Conservation (phyloP, 192 early-diverging fungal species). For the Backusella australiensis region DNA sequence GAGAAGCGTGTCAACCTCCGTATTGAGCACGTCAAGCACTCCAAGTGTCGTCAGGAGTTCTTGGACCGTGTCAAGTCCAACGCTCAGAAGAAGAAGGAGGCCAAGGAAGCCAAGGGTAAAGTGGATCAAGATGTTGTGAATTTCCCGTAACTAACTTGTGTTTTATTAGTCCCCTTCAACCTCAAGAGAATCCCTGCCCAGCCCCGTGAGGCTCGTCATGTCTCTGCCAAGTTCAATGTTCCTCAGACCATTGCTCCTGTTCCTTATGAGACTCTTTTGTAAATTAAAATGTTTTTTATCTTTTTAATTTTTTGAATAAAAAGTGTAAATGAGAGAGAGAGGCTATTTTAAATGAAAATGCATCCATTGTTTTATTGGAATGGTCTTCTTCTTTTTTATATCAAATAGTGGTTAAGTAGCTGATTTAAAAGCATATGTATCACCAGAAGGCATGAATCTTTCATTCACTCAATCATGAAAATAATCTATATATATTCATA, state of each 20-base stretch:
- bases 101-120: conserved; percentile 47
- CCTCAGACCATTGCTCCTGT: conserved; percentile 94
- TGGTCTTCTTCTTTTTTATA: too few species aligned
- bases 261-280: conserved; percentile 86
- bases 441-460: too few species aligned
- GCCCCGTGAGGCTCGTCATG: conserved; percentile 86
- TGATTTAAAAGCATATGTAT: too few species aligned
- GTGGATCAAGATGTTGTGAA: too few species aligned
- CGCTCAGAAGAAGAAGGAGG: conserved; percentile 78
- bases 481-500: too few species aligned
- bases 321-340: too few species aligned
- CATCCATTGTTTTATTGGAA: too few species aligned
- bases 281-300: too few species aligned
- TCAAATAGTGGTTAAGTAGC: too few species aligned
- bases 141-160: not conserved
- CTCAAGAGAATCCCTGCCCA: conserved; percentile 89
- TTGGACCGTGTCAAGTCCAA: conserved; percentile 96
- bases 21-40: conserved; percentile 99
- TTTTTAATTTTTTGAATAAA: too few species aligned
- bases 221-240: conserved; percentile 84
- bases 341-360: not conserved
- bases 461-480: too few species aligned
- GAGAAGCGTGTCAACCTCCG: conserved; percentile 99
- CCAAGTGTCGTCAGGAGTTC: conserved; percentile 98
- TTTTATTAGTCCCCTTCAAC: conserved; percentile 51